These are phyloP conservation scores for Aureobasidium sp. DNA, from an alignment of 2,329 filamentous ascomycete species.

Conservation along the genomic window DNA sequence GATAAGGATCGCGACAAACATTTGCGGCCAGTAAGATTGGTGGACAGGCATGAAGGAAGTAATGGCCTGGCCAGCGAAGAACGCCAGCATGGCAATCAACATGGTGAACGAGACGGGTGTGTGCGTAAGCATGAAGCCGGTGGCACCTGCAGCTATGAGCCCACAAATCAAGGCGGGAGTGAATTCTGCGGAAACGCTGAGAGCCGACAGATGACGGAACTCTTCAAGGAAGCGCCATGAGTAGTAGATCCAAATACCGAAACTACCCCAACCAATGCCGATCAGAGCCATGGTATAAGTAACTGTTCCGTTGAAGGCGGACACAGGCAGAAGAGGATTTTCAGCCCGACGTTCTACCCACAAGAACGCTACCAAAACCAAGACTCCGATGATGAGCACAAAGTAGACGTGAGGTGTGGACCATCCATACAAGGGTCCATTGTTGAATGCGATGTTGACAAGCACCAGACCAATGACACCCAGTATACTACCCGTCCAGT, in stretches of 20 bases:
- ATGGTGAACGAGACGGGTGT: slow-evolving; percentile 33
- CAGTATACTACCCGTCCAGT: slow-evolving; percentile 39
- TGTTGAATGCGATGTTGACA: slow-evolving; percentile 62
- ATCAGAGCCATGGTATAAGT: slow-evolving; percentile 39
- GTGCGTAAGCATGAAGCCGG: slow-evolving; percentile 34
- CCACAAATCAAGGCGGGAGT: slow-evolving; percentile 30
- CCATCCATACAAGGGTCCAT: slow-evolving; percentile 57
- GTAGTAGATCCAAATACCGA: slow-evolving; percentile 43
- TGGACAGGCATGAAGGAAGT: slow-evolving; percentile 28
- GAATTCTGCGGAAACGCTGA: slow-evolving; percentile 30
- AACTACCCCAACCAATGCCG: slow-evolving; percentile 68
- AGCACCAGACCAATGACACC: slow-evolving; percentile 53
- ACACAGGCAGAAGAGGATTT: slow-evolving; percentile 27
- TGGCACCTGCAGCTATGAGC: slow-evolving; percentile 31
- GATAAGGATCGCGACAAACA: slow-evolving; percentile 31
- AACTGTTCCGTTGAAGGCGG: slow-evolving; percentile 26
- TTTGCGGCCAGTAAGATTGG: slow-evolving; percentile 33
- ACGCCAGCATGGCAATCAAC: slow-evolving; percentile 32
- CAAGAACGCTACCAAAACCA: slow-evolving; percentile 51
- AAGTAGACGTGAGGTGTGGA: slow-evolving; percentile 48
- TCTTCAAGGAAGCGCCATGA: slow-evolving; percentile 30
- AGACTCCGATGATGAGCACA: slow-evolving; percentile 50
- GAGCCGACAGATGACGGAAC: slow-evolving; percentile 28
- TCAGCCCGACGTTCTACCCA: slow-evolving; percentile 29
- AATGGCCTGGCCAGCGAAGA: slow-evolving; percentile 29